A percentile compares a stretch with the other conserved stretches of the same genome.
These are phyloP conservation scores for Choanephora cucurbitarum DNA, from an alignment of 371 early-diverging fungal species.

Conservation along the genomic window DNA sequence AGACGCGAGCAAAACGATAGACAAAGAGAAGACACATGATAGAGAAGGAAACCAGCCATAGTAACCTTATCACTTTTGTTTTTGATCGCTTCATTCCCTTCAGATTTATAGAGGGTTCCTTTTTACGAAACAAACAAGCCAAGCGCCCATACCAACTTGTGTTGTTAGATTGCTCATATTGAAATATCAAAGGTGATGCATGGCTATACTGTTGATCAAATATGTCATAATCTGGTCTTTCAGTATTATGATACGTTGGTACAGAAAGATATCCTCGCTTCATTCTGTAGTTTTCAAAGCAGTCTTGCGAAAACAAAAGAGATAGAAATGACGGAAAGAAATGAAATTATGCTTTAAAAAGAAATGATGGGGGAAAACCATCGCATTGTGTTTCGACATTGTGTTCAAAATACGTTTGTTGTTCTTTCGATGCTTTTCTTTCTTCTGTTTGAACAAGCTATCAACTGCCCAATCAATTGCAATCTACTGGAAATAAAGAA, in stretches of 20 bases:
- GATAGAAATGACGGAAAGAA: neutral
- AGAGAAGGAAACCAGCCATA: slow-evolving; percentile 5
- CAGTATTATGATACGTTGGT: neutral
- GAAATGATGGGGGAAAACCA: too few species aligned
- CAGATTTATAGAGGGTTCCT: neutral
- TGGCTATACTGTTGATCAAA: slow-evolving; percentile 4
- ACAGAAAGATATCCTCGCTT: slow-evolving; percentile 5
- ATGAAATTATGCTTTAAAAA: too few species aligned
- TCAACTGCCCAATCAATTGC: too few species aligned
- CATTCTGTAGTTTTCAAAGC: neutral
- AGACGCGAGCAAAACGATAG: slow-evolving; percentile 7
- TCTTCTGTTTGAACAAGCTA: too few species aligned
- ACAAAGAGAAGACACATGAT: slow-evolving; percentile 11
- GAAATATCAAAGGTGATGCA: too few species aligned
- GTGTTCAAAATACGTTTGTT: too few species aligned
- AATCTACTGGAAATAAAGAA: too few species aligned
- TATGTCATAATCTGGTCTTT: slow-evolving; percentile 2
- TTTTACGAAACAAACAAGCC: neutral
- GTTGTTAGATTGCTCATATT: too few species aligned
- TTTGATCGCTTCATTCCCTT: slow-evolving; percentile 2
- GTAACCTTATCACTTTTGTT: slow-evolving; percentile 7
- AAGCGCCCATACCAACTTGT: too few species aligned
- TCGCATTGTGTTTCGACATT: too few species aligned
- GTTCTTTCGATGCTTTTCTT: too few species aligned
- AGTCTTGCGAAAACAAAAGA: neutral